Conservation (phyloP, 805 yeast species). For the Nadsonia fulvescens region DNA sequence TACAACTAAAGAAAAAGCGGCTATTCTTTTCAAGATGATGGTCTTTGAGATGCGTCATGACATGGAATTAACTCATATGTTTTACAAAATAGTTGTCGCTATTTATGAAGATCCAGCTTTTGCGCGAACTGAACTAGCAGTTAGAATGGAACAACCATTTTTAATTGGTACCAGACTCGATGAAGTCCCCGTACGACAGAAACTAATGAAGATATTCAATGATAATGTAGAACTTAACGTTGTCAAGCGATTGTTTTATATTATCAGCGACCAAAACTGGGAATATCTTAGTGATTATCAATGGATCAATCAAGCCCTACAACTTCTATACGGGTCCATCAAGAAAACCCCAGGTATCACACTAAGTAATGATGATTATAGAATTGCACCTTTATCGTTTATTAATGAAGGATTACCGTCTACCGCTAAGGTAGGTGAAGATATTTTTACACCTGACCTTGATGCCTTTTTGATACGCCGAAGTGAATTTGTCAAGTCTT, state of each 20-base stretch:
- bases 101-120: slow-evolving; percentile 67
- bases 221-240: slow-evolving; percentile 63
- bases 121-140: slow-evolving; percentile 74
- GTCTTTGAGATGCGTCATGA: slow-evolving; percentile 82
- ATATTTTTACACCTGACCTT: slow-evolving; percentile 1
- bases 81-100: slow-evolving; percentile 72
- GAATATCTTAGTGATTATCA: slow-evolving; percentile 82
- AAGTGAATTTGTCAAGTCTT: slow-evolving; percentile 19
- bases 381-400: slow-evolving; percentile 17
- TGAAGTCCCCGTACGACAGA: slow-evolving; percentile 55
- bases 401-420: slow-evolving; percentile 13
- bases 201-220: slow-evolving; percentile 63
- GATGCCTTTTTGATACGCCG: slow-evolving; percentile 16
- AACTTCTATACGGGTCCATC: slow-evolving; percentile 59
- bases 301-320: slow-evolving; percentile 90
- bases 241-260: slow-evolving; percentile 63
- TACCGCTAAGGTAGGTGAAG: slow-evolving; percentile 14
- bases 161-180: slow-evolving; percentile 79
- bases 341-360: too few species aligned
- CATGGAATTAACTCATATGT: slow-evolving; percentile 53
- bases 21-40: slow-evolving; percentile 82
- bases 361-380: slow-evolving; percentile 40
- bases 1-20: slow-evolving; percentile 89
- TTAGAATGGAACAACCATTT: slow-evolving; percentile 91
- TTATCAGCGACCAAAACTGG: slow-evolving; percentile 94